Evolutionary conservation across 371 early-diverging fungal species (phyloP), one percentile per base, ranked within the genome.

Genomic region (Rhizopus arrhizus): DNA sequence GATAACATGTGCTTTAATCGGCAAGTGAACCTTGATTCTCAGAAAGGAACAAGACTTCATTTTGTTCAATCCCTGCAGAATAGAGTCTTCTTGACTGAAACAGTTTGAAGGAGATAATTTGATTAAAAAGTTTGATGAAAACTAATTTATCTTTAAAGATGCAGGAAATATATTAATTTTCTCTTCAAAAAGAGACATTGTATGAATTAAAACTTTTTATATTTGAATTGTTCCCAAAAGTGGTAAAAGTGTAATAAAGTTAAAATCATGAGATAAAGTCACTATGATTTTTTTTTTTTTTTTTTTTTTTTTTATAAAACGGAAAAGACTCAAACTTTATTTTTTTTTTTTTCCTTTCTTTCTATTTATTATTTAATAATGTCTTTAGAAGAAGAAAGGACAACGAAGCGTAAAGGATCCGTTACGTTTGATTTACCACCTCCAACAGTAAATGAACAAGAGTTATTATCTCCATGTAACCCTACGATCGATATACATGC

Each of bases 381-480:
- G 43, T 43, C 43, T 36, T 36, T 36, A 36, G 11, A 36, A 6
- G 11, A 36, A 6, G 36, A 36, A 36, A 22, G 22, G 11, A 7
- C 38, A 38, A 13, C 43, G 15, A 35, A 51, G 10, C 62, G 62
- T 9, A 77, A 77, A 56, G 54, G 64, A 8, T 75, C 73, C 4
- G 79, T 78, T 11, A 70, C 75, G 10, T 78, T 78, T 66, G 78
- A 78, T 56, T 56, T 77, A 22, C 65, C 68, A 33, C 62, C 65
- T 38, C 46, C 49, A 22, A 29, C 49, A 52, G 33, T 40, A 1
- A 43, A 28, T 28, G 54, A 62, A 0, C 28, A 59, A 32, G 65
- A 67, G 12, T 43, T 70, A 7, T 46, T 72, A 43, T 70, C 73
- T 8, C 69, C 72, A 28, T 55, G 70, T n/a, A 56, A 42, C 12